These are phyloP conservation scores for Prunus campanulata DNA, from an alignment of 306 rosid genomes.

Conservation along the genomic window DNA sequence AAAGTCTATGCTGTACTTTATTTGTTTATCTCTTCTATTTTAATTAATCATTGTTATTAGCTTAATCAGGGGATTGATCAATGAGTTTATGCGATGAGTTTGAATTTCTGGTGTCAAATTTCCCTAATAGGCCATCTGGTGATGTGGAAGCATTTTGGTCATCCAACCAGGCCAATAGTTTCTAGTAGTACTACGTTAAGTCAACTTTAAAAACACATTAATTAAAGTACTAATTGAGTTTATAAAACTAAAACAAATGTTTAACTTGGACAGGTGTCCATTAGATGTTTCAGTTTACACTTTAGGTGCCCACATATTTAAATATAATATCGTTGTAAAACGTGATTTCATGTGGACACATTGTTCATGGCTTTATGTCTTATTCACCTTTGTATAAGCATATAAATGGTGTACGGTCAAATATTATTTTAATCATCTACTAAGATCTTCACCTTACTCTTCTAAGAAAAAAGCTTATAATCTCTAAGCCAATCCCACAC, in stretches of 20 bases:
- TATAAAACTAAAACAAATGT: background rate
- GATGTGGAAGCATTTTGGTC: background rate
- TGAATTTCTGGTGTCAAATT: background rate
- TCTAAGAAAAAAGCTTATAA: background rate
- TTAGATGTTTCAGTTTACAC: background rate
- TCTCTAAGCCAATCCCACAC: conserved; percentile 17
- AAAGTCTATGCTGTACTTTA: background rate
- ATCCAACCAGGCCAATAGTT: background rate
- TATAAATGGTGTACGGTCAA: conserved; percentile 36
- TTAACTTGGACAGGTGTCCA: conserved; percentile 6
- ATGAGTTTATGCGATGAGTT: background rate
- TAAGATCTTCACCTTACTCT: conserved; percentile 27
- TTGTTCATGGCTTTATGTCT: conserved; percentile 8
- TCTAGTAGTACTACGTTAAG: background rate
- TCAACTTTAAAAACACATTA: conserved; percentile 1
- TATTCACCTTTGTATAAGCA: conserved; percentile 22
- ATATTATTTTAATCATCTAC: conserved; percentile 38
- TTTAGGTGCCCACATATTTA: conserved; percentile 1
- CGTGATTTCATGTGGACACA: background rate
- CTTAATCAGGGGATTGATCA: background rate
- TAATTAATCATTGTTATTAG: background rate
- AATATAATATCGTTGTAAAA: background rate
- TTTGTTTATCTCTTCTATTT: background rate
- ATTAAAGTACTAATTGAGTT: background rate
- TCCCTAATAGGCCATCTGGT: conserved; percentile 24